Evolutionary conservation across 305 asterid genomes (phyloP), one percentile per base, ranked within the genome.

Genomic region (Fraxinus nigra): DNA sequence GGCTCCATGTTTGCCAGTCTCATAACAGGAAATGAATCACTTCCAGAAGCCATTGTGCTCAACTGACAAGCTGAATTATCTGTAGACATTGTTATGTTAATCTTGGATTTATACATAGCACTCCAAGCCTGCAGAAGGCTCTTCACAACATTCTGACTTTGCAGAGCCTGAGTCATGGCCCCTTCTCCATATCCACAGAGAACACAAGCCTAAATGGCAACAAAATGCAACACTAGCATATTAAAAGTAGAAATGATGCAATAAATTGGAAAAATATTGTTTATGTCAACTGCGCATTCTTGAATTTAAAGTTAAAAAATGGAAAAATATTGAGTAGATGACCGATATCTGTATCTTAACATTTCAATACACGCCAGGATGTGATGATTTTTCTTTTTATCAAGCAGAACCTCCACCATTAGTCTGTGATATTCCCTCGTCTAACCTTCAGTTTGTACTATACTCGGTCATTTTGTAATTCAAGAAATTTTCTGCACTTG

Each of bases 111-210:
- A 32, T 78, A 20, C 65, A 13, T 43, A 24, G 74, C 13, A 48
- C 79, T 77, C 88, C 88, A 82, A 16, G 83, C 84, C 73, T 28
- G 78, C 82, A 85, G 69, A 51, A 85, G 82, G 82, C 85, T 69
- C 83, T 76, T 85, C 76, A 85, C 88, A 70, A 72, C 34, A 40
- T 82, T 80, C 38, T 26, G 79, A 85, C 86, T 82, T 48, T 69
- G 67, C 11, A 79, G 80, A 43, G 88, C 88, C 72, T 59, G 83
- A 82, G 88, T 85, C 88, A 85, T 85, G 81, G 85, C 86, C 51
- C 88, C 88, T 8, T 83, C 88, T 75, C 84, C 88, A 82, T 85
- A 82, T 18, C 88, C 88, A 79, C 88, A 85, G 14, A 85, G 84
- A 79, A 85, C 88, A 72, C 88, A 85, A 26, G 73, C 88, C 88